Base-by-base conservation (phyloP, 75 land plant genomes). In the Pinus taeda region DNA sequence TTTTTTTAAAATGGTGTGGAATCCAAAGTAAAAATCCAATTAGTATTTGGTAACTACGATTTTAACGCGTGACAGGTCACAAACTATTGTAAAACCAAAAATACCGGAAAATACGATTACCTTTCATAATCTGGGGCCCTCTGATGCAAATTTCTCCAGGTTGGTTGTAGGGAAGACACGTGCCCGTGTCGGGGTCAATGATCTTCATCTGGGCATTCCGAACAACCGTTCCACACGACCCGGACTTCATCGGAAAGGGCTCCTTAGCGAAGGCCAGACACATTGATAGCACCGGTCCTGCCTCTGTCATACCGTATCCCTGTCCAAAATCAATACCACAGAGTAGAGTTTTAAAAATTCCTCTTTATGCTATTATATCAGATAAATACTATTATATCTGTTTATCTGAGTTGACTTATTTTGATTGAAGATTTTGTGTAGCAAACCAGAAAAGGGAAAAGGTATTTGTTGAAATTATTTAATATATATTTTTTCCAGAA, bases 251-350 rank as follows among this genome's bases (percentile, higher is more conserved):
- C 0, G 82, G 83, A 6, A 73, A 79, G 4, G 82, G 82, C 12
- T 79, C 45, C 29, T 79, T 79, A 5, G 84, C 84, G n/a, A 82
- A 82, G 24, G 82, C 76, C 6, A 74, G 59, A 33, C 80, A 57
- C 83, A 82, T 79, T 0, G 84, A 69, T 0, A 82, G 18, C 76
- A 82, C 84, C 3, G 84, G 83, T 3, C 84, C 84, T 15, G 84
- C 84, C 56, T 82, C 84, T 13, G 84, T 87, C 89, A 87, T 87
- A 33, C 89, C 89, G 59, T 87, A 87, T 17, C 88, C 88, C 62
- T 60, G 62, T 11, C 9, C 53, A 45, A 45, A 7, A 45, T 45
- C 53, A 45, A 45, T 45, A 45, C 53, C 53, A 45, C 11, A 45
- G 53, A 45, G 11, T 0, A 45, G 53, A 45, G 53, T 45, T 45